These are phyloP conservation scores for Vachellia pachyceras DNA, from an alignment of 306 rosid species.

Conservation along the genomic window DNA sequence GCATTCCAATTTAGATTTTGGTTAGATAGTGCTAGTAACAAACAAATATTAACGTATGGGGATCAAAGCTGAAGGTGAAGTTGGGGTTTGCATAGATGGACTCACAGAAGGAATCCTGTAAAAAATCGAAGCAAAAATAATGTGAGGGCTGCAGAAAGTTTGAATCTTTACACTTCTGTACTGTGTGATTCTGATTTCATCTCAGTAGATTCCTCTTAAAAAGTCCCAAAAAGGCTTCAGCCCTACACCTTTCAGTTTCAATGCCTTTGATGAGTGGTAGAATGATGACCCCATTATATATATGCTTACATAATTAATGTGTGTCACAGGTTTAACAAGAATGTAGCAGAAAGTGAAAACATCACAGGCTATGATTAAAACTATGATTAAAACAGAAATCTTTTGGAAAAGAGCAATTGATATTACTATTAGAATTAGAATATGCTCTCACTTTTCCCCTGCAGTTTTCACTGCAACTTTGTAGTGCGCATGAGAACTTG, in stretches of 20 bases:
- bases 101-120: conserved; percentile 22
- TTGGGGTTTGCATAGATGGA: conserved; percentile 16
- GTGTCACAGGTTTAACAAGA: conserved; percentile 33
- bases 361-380: conserved; percentile 74
- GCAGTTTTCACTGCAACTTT: conserved; percentile 63
- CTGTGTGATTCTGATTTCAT: conserved; percentile 29
- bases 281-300: not conserved
- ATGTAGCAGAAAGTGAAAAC: conserved; percentile 57
- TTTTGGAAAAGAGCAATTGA: conserved; percentile 54
- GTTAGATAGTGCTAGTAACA: not conserved
- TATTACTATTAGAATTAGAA: conserved; percentile 45
- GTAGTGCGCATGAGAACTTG: conserved; percentile 97
- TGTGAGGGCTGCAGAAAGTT: conserved; percentile 36
- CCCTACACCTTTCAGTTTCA: not conserved
- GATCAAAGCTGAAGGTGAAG: not conserved
- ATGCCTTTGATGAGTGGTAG: not conserved
- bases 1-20: not conserved
- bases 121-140: conserved; percentile 14
- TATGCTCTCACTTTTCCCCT: conserved; percentile 55
- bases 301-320: no score
- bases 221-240: conserved; percentile 21
- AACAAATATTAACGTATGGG: not conserved
- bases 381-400: conserved; percentile 76
- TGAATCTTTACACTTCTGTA: conserved; percentile 35
- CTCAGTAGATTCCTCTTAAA: conserved; percentile 49